phyloP scores from a whole-genome alignment of 164 flowering plant species.

The Pachysandra terminalis region DNA sequence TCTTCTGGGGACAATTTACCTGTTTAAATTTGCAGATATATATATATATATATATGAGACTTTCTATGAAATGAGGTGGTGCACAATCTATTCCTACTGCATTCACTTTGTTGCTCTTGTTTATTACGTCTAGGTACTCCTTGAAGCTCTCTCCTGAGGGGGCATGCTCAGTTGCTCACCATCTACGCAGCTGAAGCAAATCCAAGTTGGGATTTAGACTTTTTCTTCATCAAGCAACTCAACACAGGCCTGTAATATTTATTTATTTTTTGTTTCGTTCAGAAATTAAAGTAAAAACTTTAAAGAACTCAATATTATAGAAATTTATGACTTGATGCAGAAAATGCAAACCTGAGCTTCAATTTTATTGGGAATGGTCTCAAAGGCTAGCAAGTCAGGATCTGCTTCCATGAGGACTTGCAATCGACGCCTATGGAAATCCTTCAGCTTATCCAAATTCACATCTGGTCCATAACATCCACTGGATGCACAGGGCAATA shows the following conservation, averaged over 20 bases:
- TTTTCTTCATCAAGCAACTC: too few relatives aligned
- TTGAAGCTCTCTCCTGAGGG: too few relatives aligned
- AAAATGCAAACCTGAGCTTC: constrained; percentile 75
- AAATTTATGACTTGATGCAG: too few relatives aligned
- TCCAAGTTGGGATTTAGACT: constrained; percentile 71
- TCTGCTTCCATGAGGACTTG: constrained; percentile 77
- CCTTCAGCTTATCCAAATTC: too few relatives aligned
- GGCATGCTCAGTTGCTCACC: constrained; percentile 76
- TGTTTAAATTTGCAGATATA: constrained; percentile 51
- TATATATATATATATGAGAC: constrained; percentile 51
- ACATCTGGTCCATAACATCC: too few relatives aligned
- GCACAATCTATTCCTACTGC: constrained; percentile 90
- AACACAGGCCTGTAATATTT: constrained; percentile 53
- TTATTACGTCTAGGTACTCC: too few relatives aligned
- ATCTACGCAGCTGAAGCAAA: constrained; percentile 84
- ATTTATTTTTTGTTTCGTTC: too few relatives aligned
- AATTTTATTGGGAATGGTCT: constrained; percentile 90
- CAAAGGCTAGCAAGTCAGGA: constrained; percentile 85
- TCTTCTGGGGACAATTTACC: constrained; percentile 30
- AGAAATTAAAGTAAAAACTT: neutral
- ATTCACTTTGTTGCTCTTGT: too few relatives aligned
- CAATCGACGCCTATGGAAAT: too few relatives aligned
- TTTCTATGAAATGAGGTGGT: constrained; percentile 71
- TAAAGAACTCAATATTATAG: too few relatives aligned
- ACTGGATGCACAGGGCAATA: constrained; percentile 30